Evolutionary conservation across 768 basidiomycete species (phyloP).

Genomic region (Suillus cothurnatus): DNA sequence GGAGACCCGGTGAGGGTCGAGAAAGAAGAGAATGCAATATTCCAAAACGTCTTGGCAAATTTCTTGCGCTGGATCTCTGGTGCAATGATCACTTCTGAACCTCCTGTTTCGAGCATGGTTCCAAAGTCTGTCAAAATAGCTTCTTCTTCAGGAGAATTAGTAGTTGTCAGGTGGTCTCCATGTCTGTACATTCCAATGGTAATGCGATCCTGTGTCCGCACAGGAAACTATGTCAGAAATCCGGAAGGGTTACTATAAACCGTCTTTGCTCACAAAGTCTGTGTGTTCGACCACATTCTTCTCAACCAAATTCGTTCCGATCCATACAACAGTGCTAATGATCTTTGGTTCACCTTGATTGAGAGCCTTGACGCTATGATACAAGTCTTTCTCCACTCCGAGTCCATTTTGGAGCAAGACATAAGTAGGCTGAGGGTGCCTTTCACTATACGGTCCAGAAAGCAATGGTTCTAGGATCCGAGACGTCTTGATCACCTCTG

Average conservation of each 20-base stretch:
- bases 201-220: slow-evolving; percentile 50
- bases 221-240: slow-evolving; percentile 1
- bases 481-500: slow-evolving; percentile 62
- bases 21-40: slow-evolving; percentile 54
- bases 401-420: slow-evolving; percentile 74
- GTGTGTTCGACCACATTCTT: slow-evolving; percentile 46
- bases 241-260: not conserved
- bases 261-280: not conserved
- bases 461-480: slow-evolving; percentile 59
- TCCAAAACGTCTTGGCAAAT: slow-evolving; percentile 68
- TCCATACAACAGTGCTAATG: slow-evolving; percentile 56
- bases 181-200: slow-evolving; percentile 58
- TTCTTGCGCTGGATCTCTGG: slow-evolving; percentile 66
- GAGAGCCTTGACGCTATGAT: slow-evolving; percentile 49
- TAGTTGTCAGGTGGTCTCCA: slow-evolving; percentile 39
- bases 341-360: slow-evolving; percentile 49
- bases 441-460: slow-evolving; percentile 45
- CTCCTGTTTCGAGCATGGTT: slow-evolving; percentile 47
- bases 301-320: slow-evolving; percentile 49
- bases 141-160: slow-evolving; percentile 45
- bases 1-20: slow-evolving; percentile 52
- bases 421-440: slow-evolving; percentile 21
- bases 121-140: slow-evolving; percentile 48
- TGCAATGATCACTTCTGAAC: slow-evolving; percentile 47
- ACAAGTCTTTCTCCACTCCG: slow-evolving; percentile 62